Conservation (phyloP, 1,284 basidiomycete genomes). For the Fomitiporia mediterranea region DNA sequence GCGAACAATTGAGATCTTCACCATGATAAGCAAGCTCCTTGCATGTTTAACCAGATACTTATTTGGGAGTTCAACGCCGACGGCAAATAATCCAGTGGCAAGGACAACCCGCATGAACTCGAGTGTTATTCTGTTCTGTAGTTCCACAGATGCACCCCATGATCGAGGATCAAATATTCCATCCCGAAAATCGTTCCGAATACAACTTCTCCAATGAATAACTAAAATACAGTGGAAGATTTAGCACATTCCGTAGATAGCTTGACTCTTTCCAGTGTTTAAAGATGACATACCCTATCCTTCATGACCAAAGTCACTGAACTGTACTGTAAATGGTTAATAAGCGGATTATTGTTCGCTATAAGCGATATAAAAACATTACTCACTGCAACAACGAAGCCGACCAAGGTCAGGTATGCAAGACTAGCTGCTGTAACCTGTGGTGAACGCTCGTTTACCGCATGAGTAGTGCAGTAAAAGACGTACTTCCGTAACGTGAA, state of each 20-base stretch:
- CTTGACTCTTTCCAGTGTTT: too few species aligned
- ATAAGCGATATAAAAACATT: not conserved
- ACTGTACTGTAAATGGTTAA: conserved; percentile 52
- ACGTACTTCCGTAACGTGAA: not conserved
- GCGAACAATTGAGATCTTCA: not conserved
- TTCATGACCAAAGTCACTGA: conserved; percentile 79
- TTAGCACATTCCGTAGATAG: not conserved
- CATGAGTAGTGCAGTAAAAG: not conserved
- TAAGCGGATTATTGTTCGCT: not conserved
- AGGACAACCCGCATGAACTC: conserved; percentile 74
- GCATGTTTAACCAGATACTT: conserved; percentile 61
- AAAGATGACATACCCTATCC: conserved; percentile 51
- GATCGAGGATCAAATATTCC: conserved; percentile 75
- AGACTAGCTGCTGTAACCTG: conserved; percentile 17
- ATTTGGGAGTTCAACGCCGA: conserved; percentile 68
- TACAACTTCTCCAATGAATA: conserved; percentile 92
- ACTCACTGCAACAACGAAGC: conserved; percentile 64
- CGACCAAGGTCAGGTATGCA: conserved; percentile 70
- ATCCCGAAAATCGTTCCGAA: conserved; percentile 82
- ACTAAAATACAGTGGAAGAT: conserved; percentile 29
- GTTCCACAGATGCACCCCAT: conserved; percentile 49
- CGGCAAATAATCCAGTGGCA: conserved; percentile 65
- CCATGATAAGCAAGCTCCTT: conserved; percentile 56
- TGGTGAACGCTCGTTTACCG: conserved; percentile 10
- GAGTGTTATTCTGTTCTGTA: conserved; percentile 61